Evolutionary conservation across 106 monocot genomes (phyloP).

Genomic region (Amphibolis antarctica): DNA sequence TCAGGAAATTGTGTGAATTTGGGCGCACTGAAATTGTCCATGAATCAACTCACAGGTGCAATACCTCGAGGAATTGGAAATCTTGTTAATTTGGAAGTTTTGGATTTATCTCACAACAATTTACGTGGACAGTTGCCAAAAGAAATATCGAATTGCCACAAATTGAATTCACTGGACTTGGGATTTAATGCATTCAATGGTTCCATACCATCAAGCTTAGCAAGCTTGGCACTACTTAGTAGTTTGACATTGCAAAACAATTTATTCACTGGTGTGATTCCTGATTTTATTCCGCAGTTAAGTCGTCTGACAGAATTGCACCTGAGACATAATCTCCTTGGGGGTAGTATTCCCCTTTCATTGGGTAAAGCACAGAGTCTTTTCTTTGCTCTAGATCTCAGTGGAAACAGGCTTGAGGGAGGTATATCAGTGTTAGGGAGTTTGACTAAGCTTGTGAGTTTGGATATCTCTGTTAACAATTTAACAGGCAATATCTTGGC

Average conservation of each 20-base stretch:
- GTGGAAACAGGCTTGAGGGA: conserved; percentile 54
- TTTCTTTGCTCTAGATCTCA: conserved; percentile 50
- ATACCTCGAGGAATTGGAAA: conserved; percentile 49
- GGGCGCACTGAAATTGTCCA: conserved; percentile 39
- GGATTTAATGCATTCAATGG: conserved; percentile 69
- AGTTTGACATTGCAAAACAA: conserved; percentile 43
- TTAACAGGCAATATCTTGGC: conserved; percentile 39
- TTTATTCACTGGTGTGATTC: conserved; percentile 56
- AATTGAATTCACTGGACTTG: conserved; percentile 40
- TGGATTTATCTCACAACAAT: conserved; percentile 49
- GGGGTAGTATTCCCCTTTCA: conserved; percentile 55
- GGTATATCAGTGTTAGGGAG: conserved; percentile 27
- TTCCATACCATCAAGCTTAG: conserved; percentile 33
- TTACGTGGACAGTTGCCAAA: conserved; percentile 41
- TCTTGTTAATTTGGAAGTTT: conserved; percentile 28
- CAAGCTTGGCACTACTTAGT: conserved; percentile 28
- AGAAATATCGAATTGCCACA: conserved; percentile 44
- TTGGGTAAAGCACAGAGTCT: conserved; percentile 32
- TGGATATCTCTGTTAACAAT: conserved; percentile 78
- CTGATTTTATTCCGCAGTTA: conserved; percentile 40
- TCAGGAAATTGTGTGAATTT: conserved; percentile 54
- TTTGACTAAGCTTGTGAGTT: conserved; percentile 30
- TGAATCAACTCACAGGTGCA: conserved; percentile 40
- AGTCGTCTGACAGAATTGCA: conserved; percentile 35
- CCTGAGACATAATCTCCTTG: conserved; percentile 57